Evolutionary conservation across 2,329 filamentous ascomycete species (phyloP).

Genomic region (Aspergillus sp.): DNA sequence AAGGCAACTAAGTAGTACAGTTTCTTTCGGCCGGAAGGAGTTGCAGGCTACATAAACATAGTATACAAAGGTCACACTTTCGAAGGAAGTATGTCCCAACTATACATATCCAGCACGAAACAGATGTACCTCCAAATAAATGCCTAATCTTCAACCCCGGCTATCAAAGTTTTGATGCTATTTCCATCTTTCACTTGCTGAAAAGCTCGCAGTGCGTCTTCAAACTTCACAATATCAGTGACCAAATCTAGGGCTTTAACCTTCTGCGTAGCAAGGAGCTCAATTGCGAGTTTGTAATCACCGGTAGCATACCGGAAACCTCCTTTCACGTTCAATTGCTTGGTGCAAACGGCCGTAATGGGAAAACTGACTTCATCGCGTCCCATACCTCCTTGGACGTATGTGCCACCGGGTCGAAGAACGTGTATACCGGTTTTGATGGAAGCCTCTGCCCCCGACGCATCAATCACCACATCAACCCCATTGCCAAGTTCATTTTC

Average conservation of each 20-base stretch:
- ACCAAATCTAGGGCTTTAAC: conserved; percentile 66
- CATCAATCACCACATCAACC: conserved; percentile 71
- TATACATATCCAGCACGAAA: too few relatives aligned
- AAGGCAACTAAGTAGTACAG: too few relatives aligned
- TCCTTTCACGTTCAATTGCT: conserved; percentile 73
- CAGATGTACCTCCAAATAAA: too few relatives aligned
- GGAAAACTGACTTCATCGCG: conserved; percentile 61
- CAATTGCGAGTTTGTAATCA: conserved; percentile 70
- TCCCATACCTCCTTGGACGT: conserved; percentile 85
- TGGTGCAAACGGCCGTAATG: conserved; percentile 60
- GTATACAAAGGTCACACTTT: too few relatives aligned
- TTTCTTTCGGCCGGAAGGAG: too few relatives aligned
- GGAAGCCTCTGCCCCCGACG: conserved; percentile 66
- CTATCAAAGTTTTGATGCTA: background rate
- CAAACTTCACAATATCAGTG: conserved; percentile 64
- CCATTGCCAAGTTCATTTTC: conserved; percentile 57
- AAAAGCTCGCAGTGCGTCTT: conserved; percentile 55
- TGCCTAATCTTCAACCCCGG: background rate
- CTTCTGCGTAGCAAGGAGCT: conserved; percentile 61
- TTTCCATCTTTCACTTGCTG: conserved; percentile 2
- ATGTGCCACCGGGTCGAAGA: conserved; percentile 63
- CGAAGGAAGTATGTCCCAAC: too few relatives aligned
- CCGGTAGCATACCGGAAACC: conserved; percentile 76
- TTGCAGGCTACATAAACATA: too few relatives aligned
- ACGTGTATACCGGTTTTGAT: conserved; percentile 67